These are phyloP conservation scores for Poronia punctata DNA, from an alignment of 495 filamentous ascomycete species.

Conservation along the genomic window DNA sequence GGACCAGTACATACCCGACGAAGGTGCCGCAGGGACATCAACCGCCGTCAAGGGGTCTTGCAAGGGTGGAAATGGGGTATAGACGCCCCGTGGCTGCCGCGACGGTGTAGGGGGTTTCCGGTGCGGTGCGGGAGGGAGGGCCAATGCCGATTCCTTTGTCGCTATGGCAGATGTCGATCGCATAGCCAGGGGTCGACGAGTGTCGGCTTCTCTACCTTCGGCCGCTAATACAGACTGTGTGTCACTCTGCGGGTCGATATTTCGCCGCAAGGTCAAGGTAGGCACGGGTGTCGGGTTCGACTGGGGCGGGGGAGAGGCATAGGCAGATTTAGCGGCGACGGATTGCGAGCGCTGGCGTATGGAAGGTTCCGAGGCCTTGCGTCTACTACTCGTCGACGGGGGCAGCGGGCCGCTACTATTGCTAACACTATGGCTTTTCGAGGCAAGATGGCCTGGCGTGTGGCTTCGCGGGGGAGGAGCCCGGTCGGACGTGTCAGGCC, in stretches of 20 bases:
- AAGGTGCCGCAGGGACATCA: conserved; percentile 53
- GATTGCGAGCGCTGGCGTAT: conserved; percentile 46
- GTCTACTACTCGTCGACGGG: conserved; percentile 22
- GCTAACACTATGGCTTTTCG: conserved; percentile 32
- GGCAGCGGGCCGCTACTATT: conserved; percentile 11
- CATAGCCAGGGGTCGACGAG: conserved; percentile 29
- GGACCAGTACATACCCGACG: conserved; percentile 65
- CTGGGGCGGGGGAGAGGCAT: conserved; percentile 21
- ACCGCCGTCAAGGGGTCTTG: conserved; percentile 49
- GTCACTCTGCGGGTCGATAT: conserved; percentile 18
- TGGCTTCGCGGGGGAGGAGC: conserved; percentile 37
- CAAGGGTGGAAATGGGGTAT: conserved; percentile 47
- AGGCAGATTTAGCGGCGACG: conserved; percentile 25
- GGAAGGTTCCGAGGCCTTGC: conserved; percentile 39
- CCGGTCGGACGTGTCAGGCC: conserved; percentile 19
- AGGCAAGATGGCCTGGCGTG: conserved; percentile 47
- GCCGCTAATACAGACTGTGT: conserved; percentile 40
- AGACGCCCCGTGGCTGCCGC: conserved; percentile 24
- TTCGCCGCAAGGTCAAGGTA: conserved; percentile 18
- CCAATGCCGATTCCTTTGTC: conserved; percentile 24
- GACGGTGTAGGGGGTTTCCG: conserved; percentile 21
- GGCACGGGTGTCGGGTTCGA: conserved; percentile 17
- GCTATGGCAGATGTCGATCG: conserved; percentile 50
- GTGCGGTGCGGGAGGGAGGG: conserved; percentile 16
- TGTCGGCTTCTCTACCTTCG: conserved; percentile 22